These are phyloP conservation scores for Nidularia pulvinata DNA, from an alignment of 768 basidiomycete species.

Conservation along the genomic window DNA sequence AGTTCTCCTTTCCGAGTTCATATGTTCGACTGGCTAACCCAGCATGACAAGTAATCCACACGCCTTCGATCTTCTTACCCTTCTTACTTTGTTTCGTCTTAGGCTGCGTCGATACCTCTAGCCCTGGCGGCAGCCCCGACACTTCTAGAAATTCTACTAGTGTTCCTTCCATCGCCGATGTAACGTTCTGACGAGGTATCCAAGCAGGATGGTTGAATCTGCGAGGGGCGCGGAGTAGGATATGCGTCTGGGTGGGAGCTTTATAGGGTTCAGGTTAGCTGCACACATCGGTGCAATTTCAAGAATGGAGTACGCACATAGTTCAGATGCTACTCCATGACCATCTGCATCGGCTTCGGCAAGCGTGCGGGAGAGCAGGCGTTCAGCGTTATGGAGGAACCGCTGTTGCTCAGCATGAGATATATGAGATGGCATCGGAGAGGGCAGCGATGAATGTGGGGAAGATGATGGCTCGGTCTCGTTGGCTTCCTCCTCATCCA, in stretches of 20 bases:
- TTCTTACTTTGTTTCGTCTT: slow-evolving; percentile 7
- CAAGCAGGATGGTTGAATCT: slow-evolving; percentile 44
- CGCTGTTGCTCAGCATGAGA: slow-evolving; percentile 26
- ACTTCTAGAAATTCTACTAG: slow-evolving; percentile 38
- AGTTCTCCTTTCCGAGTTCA: background rate
- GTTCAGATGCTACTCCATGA: slow-evolving; percentile 25
- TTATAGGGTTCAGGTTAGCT: too few species aligned
- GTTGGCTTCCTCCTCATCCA: slow-evolving; percentile 5
- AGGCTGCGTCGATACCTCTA: background rate
- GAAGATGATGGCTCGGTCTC: background rate
- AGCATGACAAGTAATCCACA: slow-evolving; percentile 38
- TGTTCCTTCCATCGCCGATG: slow-evolving; percentile 29
- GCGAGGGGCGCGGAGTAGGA: slow-evolving; percentile 45
- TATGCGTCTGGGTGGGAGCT: slow-evolving; percentile 46
- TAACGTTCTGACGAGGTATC: slow-evolving; percentile 43
- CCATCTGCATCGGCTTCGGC: slow-evolving; percentile 28
- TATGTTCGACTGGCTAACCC: slow-evolving; percentile 12
- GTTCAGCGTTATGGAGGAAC: slow-evolving; percentile 28
- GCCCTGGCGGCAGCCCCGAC: slow-evolving; percentile 14
- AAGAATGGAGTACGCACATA: too few species aligned
- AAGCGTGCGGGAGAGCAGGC: slow-evolving; percentile 31
- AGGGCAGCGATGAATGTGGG: background rate
- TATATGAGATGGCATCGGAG: slow-evolving; percentile 7
- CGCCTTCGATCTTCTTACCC: slow-evolving; percentile 38
- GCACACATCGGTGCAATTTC: too few species aligned